Evolutionary conservation across 495 filamentous ascomycete genomes (phyloP).

Genomic region (Penicillium desertorum): DNA sequence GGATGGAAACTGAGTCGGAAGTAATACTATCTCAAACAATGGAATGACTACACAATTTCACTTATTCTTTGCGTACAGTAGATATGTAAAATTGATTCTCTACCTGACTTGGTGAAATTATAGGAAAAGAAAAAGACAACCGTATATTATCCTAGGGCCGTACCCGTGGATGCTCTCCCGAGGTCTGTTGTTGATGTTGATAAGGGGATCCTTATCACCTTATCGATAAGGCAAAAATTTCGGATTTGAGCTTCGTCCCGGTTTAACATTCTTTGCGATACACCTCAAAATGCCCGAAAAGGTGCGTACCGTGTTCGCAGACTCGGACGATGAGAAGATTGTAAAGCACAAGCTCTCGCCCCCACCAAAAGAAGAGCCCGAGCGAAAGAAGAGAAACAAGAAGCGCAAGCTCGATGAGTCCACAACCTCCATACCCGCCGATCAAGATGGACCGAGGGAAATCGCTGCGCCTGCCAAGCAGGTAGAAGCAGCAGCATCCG

Average conservation of each 20-base stretch:
- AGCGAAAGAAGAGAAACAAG: constrained; percentile 33
- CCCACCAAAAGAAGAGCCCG: constrained; percentile 21
- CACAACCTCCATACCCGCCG: constrained; percentile 6
- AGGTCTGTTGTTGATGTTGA: not conserved
- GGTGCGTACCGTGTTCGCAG: constrained; percentile 26
- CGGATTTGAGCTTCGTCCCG: constrained; percentile 1
- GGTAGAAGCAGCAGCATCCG: constrained; percentile 1
- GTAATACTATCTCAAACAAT: not conserved
- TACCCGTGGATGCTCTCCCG: not conserved
- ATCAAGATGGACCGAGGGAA: constrained; percentile 9
- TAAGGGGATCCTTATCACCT: constrained; percentile 13
- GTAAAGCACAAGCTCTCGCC: constrained; percentile 3
- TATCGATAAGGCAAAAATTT: constrained; percentile 28
- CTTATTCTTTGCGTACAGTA: not conserved
- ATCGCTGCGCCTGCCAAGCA: not conserved
- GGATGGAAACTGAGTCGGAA: not conserved
- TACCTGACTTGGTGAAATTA: no score
- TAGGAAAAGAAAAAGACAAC: no score
- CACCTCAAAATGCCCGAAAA: constrained; percentile 52
- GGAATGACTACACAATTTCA: not conserved
- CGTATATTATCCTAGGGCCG: no score
- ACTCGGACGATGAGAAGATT: constrained; percentile 20
- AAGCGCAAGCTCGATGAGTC: constrained; percentile 47
- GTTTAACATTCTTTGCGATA: constrained; percentile 8
- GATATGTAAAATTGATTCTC: not conserved